A percentile compares a stretch with the other conserved stretches of the same genome.
Evolutionary conservation across 176 grass and related monocot genomes (phyloP).

Genomic region (Carex kokanica): DNA sequence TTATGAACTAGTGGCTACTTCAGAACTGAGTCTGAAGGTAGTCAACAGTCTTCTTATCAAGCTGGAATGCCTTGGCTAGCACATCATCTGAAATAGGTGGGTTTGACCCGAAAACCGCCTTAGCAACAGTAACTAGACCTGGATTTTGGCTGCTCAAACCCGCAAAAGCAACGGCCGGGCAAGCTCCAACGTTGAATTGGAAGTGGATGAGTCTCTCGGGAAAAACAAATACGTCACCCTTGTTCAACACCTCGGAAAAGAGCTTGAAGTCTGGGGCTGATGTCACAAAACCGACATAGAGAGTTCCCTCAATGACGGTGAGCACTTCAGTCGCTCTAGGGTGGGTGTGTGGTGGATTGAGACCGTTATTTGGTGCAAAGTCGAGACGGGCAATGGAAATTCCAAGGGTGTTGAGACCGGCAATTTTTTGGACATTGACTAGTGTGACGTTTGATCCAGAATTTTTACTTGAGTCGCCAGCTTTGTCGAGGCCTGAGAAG

Average conservation of each 20-base stretch:
- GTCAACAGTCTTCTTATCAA: background rate
- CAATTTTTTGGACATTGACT: background rate
- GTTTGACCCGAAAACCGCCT: background rate
- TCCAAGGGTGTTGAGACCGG: background rate
- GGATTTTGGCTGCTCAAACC: background rate
- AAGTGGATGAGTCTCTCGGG: background rate
- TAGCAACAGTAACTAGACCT: background rate
- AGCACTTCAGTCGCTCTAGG: background rate
- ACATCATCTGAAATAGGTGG: background rate
- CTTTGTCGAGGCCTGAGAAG: background rate
- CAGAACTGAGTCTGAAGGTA: background rate
- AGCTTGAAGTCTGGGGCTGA: background rate
- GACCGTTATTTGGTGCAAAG: background rate
- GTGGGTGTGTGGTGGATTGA: background rate
- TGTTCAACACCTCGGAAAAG: background rate
- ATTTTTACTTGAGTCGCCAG: background rate
- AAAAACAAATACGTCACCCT: background rate
- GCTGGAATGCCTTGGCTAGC: background rate
- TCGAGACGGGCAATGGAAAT: background rate
- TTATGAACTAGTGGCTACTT: background rate
- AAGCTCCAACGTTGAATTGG: background rate
- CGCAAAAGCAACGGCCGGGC: background rate
- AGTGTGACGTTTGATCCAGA: background rate
- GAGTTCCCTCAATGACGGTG: background rate
- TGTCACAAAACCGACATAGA: background rate